Base-by-base conservation (phyloP, 2,329 filamentous ascomycete genomes). In the Albifimbria verrucaria region DNA sequence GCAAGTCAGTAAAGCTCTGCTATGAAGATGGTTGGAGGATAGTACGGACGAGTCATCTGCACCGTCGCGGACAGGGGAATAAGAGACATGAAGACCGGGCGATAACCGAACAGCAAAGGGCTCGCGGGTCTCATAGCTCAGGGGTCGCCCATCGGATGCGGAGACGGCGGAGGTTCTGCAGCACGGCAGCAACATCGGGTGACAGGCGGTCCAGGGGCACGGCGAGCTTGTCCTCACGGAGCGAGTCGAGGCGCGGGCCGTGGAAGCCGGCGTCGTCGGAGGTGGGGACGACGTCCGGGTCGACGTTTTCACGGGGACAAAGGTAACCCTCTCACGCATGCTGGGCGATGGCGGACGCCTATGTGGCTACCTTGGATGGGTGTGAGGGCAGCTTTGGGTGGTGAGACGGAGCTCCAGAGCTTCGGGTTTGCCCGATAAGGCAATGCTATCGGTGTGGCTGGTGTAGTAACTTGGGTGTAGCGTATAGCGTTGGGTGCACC, bases 291-390 rank as follows among this genome's bases (percentile, higher is more conserved):
- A 82, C 75, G 2, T 81, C 72, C 0, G 88, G 87, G 50, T 89
- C 82, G 56, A 92, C 78, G 2, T 78, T 78, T 52, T 81, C 75
- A 43, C 86, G 82, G n/a, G 80, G 50, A 95, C 75, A 59, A 91
- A 94, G 1, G 92, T 96, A 62, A 91, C 85, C 71, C 90, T 79
- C 71, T 91, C 84, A 62, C 87, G 85, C 89, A 93, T 92, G 39
- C 73, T 45, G n/a, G 20, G 15, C 17, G 42, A 44, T 44, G 42
- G 42, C 18, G 22, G 10, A 36, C 10, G 28, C 28, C n/a, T 36
- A 20, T 45, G n/a, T n/a, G n/a, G n/a, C n/a, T n/a, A n/a, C n/a
- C n/a, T n/a, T n/a, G n/a, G n/a, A n/a, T n/a, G n/a, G n/a, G n/a
- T n/a, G n/a, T n/a, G n/a, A n/a, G n/a, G n/a, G n/a, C n/a, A n/a